Percentiles rank a stretch among this genome's conserved stretches.
Evolutionary conservation across 225 moss, liverwort and hornwort species (phyloP).

Genomic region (Anthoceros angustus): DNA sequence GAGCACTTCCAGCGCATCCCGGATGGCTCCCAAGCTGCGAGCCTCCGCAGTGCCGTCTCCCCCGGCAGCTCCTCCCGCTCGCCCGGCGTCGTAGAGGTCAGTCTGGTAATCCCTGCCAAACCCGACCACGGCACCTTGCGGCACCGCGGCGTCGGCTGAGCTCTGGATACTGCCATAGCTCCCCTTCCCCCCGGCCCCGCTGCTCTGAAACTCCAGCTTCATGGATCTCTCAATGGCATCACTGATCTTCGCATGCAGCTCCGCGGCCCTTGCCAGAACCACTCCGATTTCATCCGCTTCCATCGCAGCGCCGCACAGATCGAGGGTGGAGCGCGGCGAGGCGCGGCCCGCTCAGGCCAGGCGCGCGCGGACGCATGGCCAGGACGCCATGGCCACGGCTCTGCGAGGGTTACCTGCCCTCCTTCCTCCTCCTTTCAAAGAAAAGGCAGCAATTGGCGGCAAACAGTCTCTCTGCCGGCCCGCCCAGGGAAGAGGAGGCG

Average conservation of each 20-base stretch:
- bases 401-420: neutral
- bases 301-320: conserved; percentile 14
- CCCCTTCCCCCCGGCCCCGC: conserved; percentile 30
- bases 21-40: conserved; percentile 66
- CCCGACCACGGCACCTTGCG: conserved; percentile 19
- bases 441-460: neutral
- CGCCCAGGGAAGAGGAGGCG: neutral
- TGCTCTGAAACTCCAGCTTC: conserved; percentile 61
- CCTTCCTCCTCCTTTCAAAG: neutral
- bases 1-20: conserved; percentile 77
- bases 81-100: conserved; percentile 28
- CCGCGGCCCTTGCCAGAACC: conserved; percentile 73
- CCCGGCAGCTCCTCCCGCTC: conserved; percentile 14
- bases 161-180: conserved; percentile 12
- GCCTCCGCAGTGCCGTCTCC: conserved; percentile 68
- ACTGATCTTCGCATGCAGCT: conserved; percentile 80
- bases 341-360: too few species aligned
- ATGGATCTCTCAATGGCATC: conserved; percentile 84
- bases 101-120: conserved; percentile 12
- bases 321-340: too few species aligned
- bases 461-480: neutral
- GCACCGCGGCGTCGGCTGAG: conserved; percentile 3
- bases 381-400: too few species aligned
- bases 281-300: conserved; percentile 90
- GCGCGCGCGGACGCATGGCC: too few species aligned